Conservation (phyloP, 169 alveolate species). For the Plasmodium yoelii region DNA sequence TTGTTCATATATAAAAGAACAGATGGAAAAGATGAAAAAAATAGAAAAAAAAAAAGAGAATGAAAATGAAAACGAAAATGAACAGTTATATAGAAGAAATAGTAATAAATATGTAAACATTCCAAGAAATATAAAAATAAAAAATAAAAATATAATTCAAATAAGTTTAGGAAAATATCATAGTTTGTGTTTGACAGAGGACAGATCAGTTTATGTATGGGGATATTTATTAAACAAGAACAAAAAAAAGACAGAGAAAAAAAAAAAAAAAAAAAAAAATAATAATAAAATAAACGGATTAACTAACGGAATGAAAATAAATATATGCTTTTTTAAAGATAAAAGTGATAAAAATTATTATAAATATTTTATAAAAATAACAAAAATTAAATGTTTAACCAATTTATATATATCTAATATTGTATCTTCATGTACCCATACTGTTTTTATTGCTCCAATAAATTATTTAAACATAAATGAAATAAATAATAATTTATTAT, state of each 20-base stretch:
- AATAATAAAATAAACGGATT: no score
- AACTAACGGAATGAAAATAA: not conserved
- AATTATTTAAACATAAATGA: conserved; percentile 4
- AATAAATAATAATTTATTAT: not conserved
- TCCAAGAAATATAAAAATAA: conserved; percentile 59
- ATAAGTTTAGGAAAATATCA: conserved; percentile 64
- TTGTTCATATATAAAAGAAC: conserved; percentile 12
- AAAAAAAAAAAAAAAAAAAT: not conserved
- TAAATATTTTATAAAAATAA: conserved; percentile 18
- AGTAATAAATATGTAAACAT: conserved; percentile 38
- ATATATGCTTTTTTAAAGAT: not conserved
- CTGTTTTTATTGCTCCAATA: conserved; percentile 53
- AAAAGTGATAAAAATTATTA: conserved; percentile 3
- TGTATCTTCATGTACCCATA: conserved; percentile 58
- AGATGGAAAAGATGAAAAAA: conserved; percentile 6
- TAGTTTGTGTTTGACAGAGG: conserved; percentile 64
- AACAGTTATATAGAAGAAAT: not conserved
- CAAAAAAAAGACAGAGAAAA: not conserved
- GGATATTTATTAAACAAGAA: conserved; percentile 32
- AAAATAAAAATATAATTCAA: conserved; percentile 33
- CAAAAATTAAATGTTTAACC: conserved; percentile 48
- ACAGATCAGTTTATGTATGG: conserved; percentile 62
- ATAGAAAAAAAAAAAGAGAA: not conserved
- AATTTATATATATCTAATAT: conserved; percentile 37
- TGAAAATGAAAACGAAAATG: not conserved